Conservation (phyloP, 2,329 filamentous ascomycete genomes). For the Pseudodiploospora longispora region DNA sequence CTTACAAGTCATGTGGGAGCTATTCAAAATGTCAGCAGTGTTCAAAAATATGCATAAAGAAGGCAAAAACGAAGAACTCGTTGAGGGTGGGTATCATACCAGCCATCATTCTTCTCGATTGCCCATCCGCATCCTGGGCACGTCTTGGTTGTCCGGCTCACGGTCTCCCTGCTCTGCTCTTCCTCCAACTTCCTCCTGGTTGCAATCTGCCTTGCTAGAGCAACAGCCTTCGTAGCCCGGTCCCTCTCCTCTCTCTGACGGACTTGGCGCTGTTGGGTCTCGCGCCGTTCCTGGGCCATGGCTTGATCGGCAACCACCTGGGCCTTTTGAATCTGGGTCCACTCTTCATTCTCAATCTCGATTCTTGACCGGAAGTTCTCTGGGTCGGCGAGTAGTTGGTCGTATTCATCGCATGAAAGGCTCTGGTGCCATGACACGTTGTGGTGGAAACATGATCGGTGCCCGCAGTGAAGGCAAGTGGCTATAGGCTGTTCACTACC, state of each 20-base stretch:
- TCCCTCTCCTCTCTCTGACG: slow-evolving; percentile 15
- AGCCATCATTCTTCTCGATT: slow-evolving; percentile 34
- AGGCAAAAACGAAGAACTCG: not conserved
- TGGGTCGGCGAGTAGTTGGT: slow-evolving; percentile 28
- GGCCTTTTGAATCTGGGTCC: slow-evolving; percentile 33
- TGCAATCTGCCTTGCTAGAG: slow-evolving; percentile 18
- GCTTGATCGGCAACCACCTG: slow-evolving; percentile 38
- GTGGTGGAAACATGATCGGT: slow-evolving; percentile 36
- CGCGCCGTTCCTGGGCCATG: slow-evolving; percentile 24
- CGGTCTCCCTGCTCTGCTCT: slow-evolving; percentile 18
- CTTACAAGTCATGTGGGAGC: slow-evolving; percentile 36
- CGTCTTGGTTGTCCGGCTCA: slow-evolving; percentile 26
- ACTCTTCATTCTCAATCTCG: slow-evolving; percentile 25
- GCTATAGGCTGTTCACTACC: slow-evolving; percentile 32
- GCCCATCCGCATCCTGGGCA: slow-evolving; percentile 30
- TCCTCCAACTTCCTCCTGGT: slow-evolving; percentile 27
- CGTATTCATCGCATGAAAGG: slow-evolving; percentile 35
- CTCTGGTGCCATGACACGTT: slow-evolving; percentile 33
- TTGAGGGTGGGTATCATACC: slow-evolving; percentile 23
- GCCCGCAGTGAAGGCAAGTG: slow-evolving; percentile 30
- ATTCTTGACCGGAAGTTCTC: slow-evolving; percentile 29
- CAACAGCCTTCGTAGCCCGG: slow-evolving; percentile 17
- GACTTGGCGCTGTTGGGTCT: slow-evolving; percentile 21
- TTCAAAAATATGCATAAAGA: not conserved
- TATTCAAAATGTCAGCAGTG: slow-evolving; percentile 17